Base-by-base conservation (phyloP, 208 protist genomes). In the Trypanosoma melophagium region DNA sequence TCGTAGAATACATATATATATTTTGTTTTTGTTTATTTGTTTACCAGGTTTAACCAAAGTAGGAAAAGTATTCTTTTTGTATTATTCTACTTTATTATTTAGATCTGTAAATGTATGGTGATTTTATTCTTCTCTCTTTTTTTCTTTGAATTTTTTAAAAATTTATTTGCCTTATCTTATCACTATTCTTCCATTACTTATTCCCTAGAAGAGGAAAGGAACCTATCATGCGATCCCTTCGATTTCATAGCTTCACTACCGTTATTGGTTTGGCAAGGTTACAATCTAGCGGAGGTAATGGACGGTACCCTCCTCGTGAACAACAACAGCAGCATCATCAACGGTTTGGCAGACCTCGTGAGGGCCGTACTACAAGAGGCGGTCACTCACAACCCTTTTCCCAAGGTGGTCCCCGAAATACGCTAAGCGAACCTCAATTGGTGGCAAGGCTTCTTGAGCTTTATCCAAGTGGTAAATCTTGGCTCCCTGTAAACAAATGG, bases 381-480 rank as follows among this genome's bases (percentile, higher is more conserved):
- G 44, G 61, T 14, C 51, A 70, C 42, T 60, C 66, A 21, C 63
- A 65, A 9, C 31, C 31, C 9, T 41, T 63, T 52, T 44, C 44
- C 14, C 22, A 42, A 51, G 59, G 58, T 42, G 41, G 40, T 21
- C 51, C 19, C 16, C 60, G 54, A 16, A 68, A 55, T 64, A 59
- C 56, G 24, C 21, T 72, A n/a, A 90, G 50, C 35, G 87, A 90
- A 56, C 87, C 87, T 2, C 79, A 93, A 61, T 64, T 93, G 13
- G 75, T 93, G 31, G 83, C 81, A 1, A 78, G 71, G 14, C 77
- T 93, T 4, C 41, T 93, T 41, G 75, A 86, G 21, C 71, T 57
- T 31, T 93, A 84, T 60, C 83, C 87, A 7, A 40, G 21, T 12
- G 71, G 72, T n/a, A 87, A 78, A 28, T 58, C 69, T 0, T 80